Evolutionary conservation across 192 early-diverging fungal species (phyloP).

Genomic region (Kappamyces sp.): DNA sequence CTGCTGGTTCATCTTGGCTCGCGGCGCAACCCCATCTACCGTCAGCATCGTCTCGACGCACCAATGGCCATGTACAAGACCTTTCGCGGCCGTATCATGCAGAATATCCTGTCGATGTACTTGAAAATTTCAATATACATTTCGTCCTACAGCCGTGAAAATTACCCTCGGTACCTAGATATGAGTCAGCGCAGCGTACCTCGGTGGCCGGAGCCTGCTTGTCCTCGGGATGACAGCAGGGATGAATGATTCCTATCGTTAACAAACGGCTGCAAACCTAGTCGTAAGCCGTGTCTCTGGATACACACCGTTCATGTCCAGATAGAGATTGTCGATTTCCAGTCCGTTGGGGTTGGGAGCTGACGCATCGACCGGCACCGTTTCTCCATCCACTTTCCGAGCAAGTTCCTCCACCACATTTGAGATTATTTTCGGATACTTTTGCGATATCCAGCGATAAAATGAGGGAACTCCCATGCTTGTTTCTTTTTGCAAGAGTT

Average conservation of each 20-base stretch:
- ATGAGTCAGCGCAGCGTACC: no score
- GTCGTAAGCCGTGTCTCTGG: no score
- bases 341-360: slow-evolving; percentile 85
- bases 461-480: neutral
- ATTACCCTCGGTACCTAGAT: no score
- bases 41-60: slow-evolving; percentile 23
- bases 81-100: slow-evolving; percentile 88
- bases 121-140: slow-evolving; percentile 96
- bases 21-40: slow-evolving; percentile 84
- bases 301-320: slow-evolving; percentile 90
- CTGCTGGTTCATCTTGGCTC: slow-evolving; percentile 99
- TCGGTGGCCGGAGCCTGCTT: slow-evolving; percentile 22
- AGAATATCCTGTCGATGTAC: slow-evolving; percentile 93
- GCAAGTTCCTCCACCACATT: slow-evolving; percentile 69
- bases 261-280: no score
- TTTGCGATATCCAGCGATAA: slow-evolving; percentile 44
- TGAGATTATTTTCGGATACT: slow-evolving; percentile 49
- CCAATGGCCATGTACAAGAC: slow-evolving; percentile 97
- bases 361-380: slow-evolving; percentile 79
- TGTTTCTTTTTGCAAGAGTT: neutral
- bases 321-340: slow-evolving; percentile 92
- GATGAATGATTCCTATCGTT: slow-evolving; percentile 43
- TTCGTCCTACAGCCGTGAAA: slow-evolving; percentile 58
- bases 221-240: slow-evolving; percentile 57
- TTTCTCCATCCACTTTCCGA: slow-evolving; percentile 62